phyloP scores from a whole-genome alignment of 306 rosid species.

The Vachellia collinsii region DNA sequence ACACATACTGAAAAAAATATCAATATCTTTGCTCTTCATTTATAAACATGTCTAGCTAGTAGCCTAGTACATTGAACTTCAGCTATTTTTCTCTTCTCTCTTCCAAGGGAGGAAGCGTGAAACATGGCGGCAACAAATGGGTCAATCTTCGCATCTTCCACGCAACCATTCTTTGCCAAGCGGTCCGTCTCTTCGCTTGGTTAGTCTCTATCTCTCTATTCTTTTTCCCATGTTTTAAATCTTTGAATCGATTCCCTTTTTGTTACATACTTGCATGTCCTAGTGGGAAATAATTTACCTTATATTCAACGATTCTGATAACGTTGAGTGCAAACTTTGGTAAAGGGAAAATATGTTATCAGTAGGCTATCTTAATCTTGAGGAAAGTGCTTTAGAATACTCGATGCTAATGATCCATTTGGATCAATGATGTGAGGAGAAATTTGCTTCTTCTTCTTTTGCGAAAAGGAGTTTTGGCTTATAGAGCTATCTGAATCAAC shows the following conservation, averaged over 20 bases:
- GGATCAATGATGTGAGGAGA: not conserved
- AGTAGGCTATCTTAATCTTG: not conserved
- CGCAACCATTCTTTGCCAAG: constrained; percentile 50
- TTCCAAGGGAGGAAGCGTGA: constrained; percentile 17
- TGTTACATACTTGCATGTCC: not conserved
- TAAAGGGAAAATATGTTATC: not conserved
- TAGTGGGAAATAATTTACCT: constrained; percentile 2
- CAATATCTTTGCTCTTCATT: constrained; percentile 17
- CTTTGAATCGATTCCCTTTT: not conserved
- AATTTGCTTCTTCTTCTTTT: not conserved
- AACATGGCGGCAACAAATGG: constrained; percentile 66
- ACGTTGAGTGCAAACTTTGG: constrained; percentile 24
- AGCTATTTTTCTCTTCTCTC: not conserved
- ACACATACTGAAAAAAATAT: constrained; percentile 29
- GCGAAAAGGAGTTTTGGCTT: not conserved
- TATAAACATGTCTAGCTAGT: constrained; percentile 1
- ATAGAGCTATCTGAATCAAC: not conserved
- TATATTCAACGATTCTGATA: constrained; percentile 4
- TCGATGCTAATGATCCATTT: not conserved
- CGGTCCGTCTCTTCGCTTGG: constrained; percentile 47
- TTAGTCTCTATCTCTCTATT: constrained; percentile 40
- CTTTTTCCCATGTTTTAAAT: not conserved
- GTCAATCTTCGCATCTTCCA: constrained; percentile 61
- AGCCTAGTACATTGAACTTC: not conserved
- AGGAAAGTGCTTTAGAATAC: not conserved